These are phyloP conservation scores for Chlamydomonas asymmetrica DNA, from an alignment of 139 green algal genomes.

Conservation along the genomic window DNA sequence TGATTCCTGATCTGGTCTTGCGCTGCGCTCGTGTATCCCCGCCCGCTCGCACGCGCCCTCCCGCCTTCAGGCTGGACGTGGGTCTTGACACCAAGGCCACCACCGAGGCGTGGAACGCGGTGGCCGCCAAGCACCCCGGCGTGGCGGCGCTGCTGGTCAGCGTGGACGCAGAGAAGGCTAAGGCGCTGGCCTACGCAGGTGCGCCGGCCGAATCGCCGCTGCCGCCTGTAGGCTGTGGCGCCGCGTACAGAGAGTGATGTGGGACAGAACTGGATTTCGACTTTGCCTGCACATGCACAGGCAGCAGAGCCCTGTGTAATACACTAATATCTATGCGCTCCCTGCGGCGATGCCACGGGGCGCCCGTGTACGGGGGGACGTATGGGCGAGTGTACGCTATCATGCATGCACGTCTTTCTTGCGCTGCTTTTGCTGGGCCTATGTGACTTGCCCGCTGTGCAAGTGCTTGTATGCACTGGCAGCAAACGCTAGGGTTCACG, in stretches of 20 bases:
- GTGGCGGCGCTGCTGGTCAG: conserved; percentile 63
- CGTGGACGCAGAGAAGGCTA: conserved; percentile 68
- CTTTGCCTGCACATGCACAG: not conserved
- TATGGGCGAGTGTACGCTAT: too few species aligned
- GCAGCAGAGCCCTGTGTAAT: not conserved
- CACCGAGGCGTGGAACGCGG: conserved; percentile 52
- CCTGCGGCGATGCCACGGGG: not conserved
- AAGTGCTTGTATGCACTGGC: not conserved
- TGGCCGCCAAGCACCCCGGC: conserved; percentile 49
- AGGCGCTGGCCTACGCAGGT: conserved; percentile 71
- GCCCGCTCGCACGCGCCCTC: not conserved
- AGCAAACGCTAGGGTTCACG: not conserved
- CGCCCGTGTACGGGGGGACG: too few species aligned
- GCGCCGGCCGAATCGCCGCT: too few species aligned
- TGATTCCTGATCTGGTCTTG: not conserved
- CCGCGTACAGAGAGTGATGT: too few species aligned
- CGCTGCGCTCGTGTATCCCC: not conserved
- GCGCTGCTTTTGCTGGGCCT: not conserved
- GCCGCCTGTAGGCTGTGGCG: too few species aligned
- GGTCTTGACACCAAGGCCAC: conserved; percentile 68
- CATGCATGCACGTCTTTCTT: too few species aligned
- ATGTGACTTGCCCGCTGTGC: not conserved
- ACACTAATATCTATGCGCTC: not conserved
- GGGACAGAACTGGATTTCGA: not conserved
- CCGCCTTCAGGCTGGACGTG: conserved; percentile 48